These are phyloP conservation scores for Dendrocalamus sinicus DNA, from an alignment of 176 grass and related monocot genomes.

Conservation along the genomic window DNA sequence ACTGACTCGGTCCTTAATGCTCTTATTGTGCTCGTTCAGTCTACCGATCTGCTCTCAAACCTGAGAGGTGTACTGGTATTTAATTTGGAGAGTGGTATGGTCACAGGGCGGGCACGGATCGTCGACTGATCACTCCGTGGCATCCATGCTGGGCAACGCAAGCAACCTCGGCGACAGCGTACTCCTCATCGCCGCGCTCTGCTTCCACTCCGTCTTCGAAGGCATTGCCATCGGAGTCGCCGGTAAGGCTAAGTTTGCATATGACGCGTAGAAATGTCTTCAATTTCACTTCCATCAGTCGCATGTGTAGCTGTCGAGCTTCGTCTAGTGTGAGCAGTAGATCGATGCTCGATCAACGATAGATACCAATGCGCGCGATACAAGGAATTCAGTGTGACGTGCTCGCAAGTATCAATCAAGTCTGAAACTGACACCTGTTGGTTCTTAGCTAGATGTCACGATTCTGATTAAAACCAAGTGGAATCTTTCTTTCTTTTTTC, in stretches of 20 bases:
- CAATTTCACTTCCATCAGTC: background rate
- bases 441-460: constrained; percentile 15
- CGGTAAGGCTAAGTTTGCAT: constrained; percentile 41
- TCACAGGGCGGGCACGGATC: constrained; percentile 28
- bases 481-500: background rate
- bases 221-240: constrained; percentile 94
- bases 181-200: constrained; percentile 81
- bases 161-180: constrained; percentile 80
- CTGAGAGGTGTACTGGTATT: background rate
- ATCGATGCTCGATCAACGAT: background rate
- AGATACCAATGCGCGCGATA: background rate
- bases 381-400: no score
- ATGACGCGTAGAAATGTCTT: constrained; percentile 5
- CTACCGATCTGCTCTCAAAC: background rate
- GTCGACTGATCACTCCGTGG: constrained; percentile 42
- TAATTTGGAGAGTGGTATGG: background rate
- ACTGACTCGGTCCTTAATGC: background rate
- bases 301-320: background rate
- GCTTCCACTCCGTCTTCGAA: constrained; percentile 98
- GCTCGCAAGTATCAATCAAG: background rate
- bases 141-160: constrained; percentile 71
- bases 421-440: background rate
- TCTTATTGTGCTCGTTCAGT: background rate
- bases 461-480: constrained; percentile 8
- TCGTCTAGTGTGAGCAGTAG: background rate